These are phyloP conservation scores for Lycium barbarum DNA, from an alignment of 257 asterid species.

Conservation along the genomic window DNA sequence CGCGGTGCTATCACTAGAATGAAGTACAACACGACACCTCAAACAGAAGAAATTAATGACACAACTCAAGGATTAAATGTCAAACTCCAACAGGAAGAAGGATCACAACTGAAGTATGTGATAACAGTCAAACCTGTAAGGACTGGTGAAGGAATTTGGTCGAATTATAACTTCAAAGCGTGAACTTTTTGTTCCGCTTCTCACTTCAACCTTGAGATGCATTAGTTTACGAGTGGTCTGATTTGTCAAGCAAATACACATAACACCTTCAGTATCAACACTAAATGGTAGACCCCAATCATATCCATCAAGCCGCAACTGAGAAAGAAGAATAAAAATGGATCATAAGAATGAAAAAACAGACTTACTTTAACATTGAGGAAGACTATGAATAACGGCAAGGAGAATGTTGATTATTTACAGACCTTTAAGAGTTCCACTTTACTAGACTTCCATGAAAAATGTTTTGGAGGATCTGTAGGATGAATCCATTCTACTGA, in stretches of 20 bases:
- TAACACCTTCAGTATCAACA: conserved; percentile 72
- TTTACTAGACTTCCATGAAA: conserved; percentile 81
- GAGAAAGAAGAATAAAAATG: conserved; percentile 32
- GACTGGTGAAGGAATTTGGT: conserved; percentile 79
- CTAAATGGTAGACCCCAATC: conserved; percentile 89
- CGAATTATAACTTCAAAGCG: conserved; percentile 87
- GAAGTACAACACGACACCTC: conserved; percentile 3
- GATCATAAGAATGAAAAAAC: conserved; percentile 34
- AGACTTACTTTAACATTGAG: conserved; percentile 31
- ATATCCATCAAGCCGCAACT: conserved; percentile 88
- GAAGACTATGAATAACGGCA: conserved; percentile 25
- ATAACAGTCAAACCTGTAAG: conserved; percentile 77
- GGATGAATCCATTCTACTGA: conserved; percentile 81
- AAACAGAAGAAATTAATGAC: conserved; percentile 3
- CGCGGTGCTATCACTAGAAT: conserved; percentile 20
- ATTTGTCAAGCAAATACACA: conserved; percentile 74
- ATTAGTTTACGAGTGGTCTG: conserved; percentile 55
- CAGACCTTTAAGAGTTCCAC: conserved; percentile 84
- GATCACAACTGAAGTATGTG: conserved; percentile 17
- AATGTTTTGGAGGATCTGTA: conserved; percentile 77
- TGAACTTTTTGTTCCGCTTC: conserved; percentile 84
- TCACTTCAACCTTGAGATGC: conserved; percentile 75
- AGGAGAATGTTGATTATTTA: conserved; percentile 35
- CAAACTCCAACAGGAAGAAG: conserved; percentile 13
- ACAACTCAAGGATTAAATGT: conserved; percentile 14